Evolutionary conservation across 2,329 filamentous ascomycete genomes (phyloP).

Genomic region (Neonectria coccinea): DNA sequence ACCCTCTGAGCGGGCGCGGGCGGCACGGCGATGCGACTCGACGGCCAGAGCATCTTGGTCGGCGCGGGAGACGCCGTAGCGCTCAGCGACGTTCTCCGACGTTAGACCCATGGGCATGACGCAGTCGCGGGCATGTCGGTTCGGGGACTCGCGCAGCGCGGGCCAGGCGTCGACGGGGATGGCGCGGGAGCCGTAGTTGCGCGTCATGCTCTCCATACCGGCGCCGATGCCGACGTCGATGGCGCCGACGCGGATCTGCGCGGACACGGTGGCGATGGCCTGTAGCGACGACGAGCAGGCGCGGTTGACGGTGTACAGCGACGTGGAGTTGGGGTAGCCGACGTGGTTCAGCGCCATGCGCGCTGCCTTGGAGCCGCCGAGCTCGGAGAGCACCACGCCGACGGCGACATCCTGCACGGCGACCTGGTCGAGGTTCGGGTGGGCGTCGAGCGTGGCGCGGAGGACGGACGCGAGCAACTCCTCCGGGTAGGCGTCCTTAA

Average conservation of each 20-base stretch:
- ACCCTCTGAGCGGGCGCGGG: slow-evolving; percentile 75
- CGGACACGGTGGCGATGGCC: slow-evolving; percentile 79
- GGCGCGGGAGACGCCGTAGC: slow-evolving; percentile 77
- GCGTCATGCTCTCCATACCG: slow-evolving; percentile 96
- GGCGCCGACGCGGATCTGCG: slow-evolving; percentile 78
- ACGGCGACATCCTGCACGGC: slow-evolving; percentile 82
- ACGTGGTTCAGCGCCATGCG: slow-evolving; percentile 91
- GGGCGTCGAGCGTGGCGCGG: slow-evolving; percentile 62
- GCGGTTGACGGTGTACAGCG: slow-evolving; percentile 88
- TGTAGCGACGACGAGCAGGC: slow-evolving; percentile 85
- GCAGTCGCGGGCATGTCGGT: slow-evolving; percentile 82
- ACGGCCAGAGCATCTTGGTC: slow-evolving; percentile 90
- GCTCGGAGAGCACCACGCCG: slow-evolving; percentile 89
- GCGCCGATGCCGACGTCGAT: slow-evolving; percentile 83
- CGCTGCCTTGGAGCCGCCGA: slow-evolving; percentile 89
- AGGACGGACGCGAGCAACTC: slow-evolving; percentile 80
- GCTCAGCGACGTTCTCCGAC: slow-evolving; percentile 84
- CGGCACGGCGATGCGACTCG: slow-evolving; percentile 78
- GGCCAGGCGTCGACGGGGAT: slow-evolving; percentile 88
- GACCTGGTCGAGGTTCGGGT: slow-evolving; percentile 77
- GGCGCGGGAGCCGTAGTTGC: slow-evolving; percentile 87
- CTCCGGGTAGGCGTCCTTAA: slow-evolving; percentile 91
- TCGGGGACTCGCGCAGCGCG: slow-evolving; percentile 71
- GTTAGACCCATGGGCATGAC: slow-evolving; percentile 96
- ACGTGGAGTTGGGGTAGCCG: slow-evolving; percentile 77